Conservation (phyloP, 1,139 yeast genomes). For the Pichia sp. region DNA sequence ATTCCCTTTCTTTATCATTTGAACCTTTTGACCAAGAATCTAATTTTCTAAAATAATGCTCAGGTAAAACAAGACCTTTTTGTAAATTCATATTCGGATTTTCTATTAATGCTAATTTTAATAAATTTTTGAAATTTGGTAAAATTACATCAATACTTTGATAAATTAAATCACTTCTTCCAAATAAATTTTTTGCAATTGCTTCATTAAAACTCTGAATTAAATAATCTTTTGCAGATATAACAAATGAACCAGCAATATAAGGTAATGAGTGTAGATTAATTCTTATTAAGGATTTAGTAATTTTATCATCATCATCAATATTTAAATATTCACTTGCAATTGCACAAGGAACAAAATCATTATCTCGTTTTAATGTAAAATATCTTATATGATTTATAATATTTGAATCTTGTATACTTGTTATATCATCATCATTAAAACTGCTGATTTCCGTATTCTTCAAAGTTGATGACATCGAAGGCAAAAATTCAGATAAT, state of each 20-base stretch:
- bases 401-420: conserved; percentile 35
- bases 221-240: conserved; percentile 43
- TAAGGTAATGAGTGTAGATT: conserved; percentile 75
- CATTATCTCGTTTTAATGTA: conserved; percentile 43
- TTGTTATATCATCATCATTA: conserved; percentile 22
- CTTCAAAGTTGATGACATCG: conserved; percentile 20
- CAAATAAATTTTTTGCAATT: conserved; percentile 72
- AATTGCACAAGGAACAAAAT: conserved; percentile 60
- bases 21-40: conserved; percentile 29
- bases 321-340: conserved; percentile 45
- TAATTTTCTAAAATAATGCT: conserved; percentile 74
- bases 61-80: conserved; percentile 69
- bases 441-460: conserved; percentile 2
- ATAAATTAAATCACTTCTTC: conserved; percentile 50
- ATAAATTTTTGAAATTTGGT: conserved; percentile 57
- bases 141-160: conserved; percentile 50
- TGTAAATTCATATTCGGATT: conserved; percentile 35
- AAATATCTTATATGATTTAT: conserved; percentile 58
- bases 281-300: conserved; percentile 34
- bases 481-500: conserved; percentile 30
- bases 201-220: conserved; percentile 72
- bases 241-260: conserved; percentile 78
- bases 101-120: conserved; percentile 42
- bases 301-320: conserved; percentile 33
- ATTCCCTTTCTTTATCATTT: conserved; percentile 31